Evolutionary conservation across 805 yeast genomes (phyloP), one percentile per base, ranked within the genome.

Genomic region (Jamesozyma hellenica): DNA sequence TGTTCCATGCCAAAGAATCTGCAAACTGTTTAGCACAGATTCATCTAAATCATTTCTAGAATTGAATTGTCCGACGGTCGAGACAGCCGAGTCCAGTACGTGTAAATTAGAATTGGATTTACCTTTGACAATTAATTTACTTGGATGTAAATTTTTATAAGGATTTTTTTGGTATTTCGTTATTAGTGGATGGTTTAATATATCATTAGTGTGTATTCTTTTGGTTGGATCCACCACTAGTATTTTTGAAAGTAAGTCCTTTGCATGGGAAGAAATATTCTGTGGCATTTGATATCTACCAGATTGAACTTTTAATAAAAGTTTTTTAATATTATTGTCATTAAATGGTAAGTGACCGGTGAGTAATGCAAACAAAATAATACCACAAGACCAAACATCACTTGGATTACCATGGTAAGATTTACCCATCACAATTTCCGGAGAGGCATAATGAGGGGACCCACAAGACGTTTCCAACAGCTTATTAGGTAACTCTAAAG

Each of bases 311-410:
- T 82, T 83, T 42, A 81, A 55, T 39, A 83, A 60, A 42, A 83
- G 59, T 46, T 72, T 75, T 56, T 86, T 72, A 51, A 83, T 82
- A 52, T 79, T 80, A 45, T 82, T 85, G 60, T 83, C 92, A 56
- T 83, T 90, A 54, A 83, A 83, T 8, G 94, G 94, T 45, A 83
- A 64, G 63, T 83, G 78, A 3, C 94, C 94, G 2, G 90, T 81
- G 42, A 83, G 61, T 35, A 83, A 62, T 4, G 92, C 92, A 63
- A 80, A 83, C 36, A 82, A 64, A 34, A 83, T 82, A 33, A 83
- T 83, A 55, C 94, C 94, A 64, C 92, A 82, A 5, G 90, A 81
- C 94, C 94, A 83, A 31, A 83, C 81, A 63, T 83, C 94, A 44
- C 87, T 78, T 28, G 88, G 87, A 25, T 83, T 79, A 15, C 94